Conservation (phyloP, 805 yeast genomes). For the Hanseniaspora singularis region DNA sequence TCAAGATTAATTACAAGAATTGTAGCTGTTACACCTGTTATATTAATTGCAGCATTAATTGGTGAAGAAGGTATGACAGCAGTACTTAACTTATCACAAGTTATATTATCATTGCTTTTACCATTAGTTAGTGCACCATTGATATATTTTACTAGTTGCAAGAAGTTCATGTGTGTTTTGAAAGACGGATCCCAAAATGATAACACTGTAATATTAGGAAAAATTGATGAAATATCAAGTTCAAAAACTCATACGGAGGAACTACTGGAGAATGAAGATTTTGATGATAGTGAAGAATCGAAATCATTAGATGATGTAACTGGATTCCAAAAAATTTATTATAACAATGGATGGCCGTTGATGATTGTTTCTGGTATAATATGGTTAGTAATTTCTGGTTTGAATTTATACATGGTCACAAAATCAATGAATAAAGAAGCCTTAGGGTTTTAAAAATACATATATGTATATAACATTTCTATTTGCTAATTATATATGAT, state of each 20-base stretch:
- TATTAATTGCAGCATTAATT: slow-evolving; percentile 53
- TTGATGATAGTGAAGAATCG: slow-evolving; percentile 14
- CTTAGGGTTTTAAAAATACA: not conserved
- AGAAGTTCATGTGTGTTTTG: slow-evolving; percentile 50
- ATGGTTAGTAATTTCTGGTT: slow-evolving; percentile 61
- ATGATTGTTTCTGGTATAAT: slow-evolving; percentile 41
- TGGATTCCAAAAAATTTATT: slow-evolving; percentile 13
- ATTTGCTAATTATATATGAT: too few species aligned
- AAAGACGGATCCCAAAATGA: slow-evolving; percentile 34
- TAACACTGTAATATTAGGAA: slow-evolving; percentile 4
- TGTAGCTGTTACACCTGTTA: slow-evolving; percentile 73
- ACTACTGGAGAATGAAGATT: slow-evolving; percentile 19
- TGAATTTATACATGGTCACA: slow-evolving; percentile 55
- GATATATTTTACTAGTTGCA: slow-evolving; percentile 65
- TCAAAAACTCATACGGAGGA: slow-evolving; percentile 24
- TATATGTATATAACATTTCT: not conserved
- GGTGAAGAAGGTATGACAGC: slow-evolving; percentile 78
- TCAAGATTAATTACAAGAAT: slow-evolving; percentile 66
- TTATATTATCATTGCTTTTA: slow-evolving; percentile 61
- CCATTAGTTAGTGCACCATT: slow-evolving; percentile 86
- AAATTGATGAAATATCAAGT: slow-evolving; percentile 12
- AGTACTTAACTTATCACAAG: slow-evolving; percentile 71
- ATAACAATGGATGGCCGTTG: slow-evolving; percentile 48
- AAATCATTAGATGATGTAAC: slow-evolving; percentile 13
- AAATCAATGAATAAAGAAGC: slow-evolving; percentile 20